Evolutionary conservation across 2,329 filamentous ascomycete genomes (phyloP).

Genomic region (Cercospora berteroae): DNA sequence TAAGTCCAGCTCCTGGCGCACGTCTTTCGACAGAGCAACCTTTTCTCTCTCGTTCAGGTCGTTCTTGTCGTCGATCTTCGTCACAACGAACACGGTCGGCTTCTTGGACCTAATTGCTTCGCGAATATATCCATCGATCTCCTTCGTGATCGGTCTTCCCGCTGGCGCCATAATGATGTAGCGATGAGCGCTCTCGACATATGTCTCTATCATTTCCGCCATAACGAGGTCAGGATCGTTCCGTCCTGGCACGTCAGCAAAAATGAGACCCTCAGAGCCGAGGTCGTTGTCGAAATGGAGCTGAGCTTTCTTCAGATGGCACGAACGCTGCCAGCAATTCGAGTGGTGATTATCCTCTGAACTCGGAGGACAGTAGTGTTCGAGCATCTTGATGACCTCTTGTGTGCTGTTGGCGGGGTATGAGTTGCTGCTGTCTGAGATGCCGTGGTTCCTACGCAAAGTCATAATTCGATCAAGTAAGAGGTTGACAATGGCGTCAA

Average conservation of each 20-base stretch:
- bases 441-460: too few relatives aligned
- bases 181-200: neutral
- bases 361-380: neutral
- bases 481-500: too few relatives aligned
- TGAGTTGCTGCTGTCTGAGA: too few relatives aligned
- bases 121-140: neutral
- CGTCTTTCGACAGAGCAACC: too few relatives aligned
- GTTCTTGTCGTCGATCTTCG: constrained; percentile 2
- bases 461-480: too few relatives aligned
- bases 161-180: neutral
- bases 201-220: neutral
- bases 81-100: constrained; percentile 1
- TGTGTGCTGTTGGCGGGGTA: too few relatives aligned
- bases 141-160: neutral
- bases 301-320: neutral
- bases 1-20: too few relatives aligned
- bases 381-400: too few relatives aligned
- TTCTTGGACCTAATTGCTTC: neutral
- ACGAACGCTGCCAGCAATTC: constrained; percentile 17
- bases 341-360: neutral
- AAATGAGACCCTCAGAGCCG: constrained; percentile 19
- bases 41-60: neutral
- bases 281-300: constrained; percentile 18
- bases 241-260: constrained; percentile 27
- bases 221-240: neutral